Conservation (phyloP, 2,329 filamentous ascomycete species). For the Colletotrichum sp. region DNA sequence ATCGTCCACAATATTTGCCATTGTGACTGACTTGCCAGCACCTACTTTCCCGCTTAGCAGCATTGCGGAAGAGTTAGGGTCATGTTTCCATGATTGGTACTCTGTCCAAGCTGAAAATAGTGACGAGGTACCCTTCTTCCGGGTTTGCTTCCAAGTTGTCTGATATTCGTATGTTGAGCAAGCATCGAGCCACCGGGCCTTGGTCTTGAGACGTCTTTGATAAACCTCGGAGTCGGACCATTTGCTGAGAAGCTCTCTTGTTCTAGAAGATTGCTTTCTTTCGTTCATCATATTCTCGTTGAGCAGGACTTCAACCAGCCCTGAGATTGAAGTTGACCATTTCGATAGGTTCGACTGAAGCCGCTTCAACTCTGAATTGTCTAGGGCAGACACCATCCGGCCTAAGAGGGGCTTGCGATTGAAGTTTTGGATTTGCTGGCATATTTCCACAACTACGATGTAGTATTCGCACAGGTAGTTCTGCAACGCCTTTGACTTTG, state of each 20-base stretch:
- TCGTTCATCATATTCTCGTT: no score
- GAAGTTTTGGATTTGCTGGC: neutral
- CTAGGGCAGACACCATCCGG: neutral
- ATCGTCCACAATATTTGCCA: no score
- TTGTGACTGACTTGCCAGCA: no score
- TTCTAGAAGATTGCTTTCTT: fast-evolving
- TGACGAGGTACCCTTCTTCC: no score
- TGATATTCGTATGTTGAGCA: no score
- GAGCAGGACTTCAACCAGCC: no score
- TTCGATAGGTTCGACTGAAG: fast-evolving
- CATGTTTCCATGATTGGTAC: no score
- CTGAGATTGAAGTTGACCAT: neutral
- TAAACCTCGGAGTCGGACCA: neutral
- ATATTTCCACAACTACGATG: fast-evolving
- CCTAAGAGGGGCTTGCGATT: fast-evolving
- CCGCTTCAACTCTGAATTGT: neutral
- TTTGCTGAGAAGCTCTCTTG: fast-evolving
- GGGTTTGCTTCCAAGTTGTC: no score
- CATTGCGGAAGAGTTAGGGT: fast-evolving
- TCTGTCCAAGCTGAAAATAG: fast-evolving
- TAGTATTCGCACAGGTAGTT: neutral
- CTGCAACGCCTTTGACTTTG: neutral
- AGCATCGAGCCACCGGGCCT: no score
- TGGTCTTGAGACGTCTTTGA: no score
- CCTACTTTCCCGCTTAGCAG: no score